These are phyloP conservation scores for Rhodotorula sp. DNA, from an alignment of 1,284 basidiomycete species.

Conservation along the genomic window DNA sequence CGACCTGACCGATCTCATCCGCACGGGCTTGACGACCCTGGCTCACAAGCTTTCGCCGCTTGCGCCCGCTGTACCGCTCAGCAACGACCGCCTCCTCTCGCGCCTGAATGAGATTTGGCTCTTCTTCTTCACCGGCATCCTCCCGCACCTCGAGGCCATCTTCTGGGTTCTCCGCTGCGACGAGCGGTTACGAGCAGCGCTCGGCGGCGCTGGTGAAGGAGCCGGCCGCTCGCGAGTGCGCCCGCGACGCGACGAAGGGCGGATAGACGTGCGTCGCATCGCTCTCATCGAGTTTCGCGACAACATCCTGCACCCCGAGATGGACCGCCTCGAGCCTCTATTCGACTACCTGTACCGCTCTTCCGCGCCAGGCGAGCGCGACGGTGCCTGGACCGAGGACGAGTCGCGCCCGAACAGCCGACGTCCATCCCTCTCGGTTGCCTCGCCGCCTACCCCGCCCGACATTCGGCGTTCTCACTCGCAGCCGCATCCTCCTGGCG, in stretches of 20 bases:
- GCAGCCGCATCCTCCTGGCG: not conserved
- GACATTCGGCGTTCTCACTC: slow-evolving; percentile 12
- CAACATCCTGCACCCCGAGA: slow-evolving; percentile 45
- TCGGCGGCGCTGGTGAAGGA: slow-evolving; percentile 31
- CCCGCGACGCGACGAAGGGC: slow-evolving; percentile 38
- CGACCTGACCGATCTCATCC: slow-evolving; percentile 79
- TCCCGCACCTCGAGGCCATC: slow-evolving; percentile 77
- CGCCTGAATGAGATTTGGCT: slow-evolving; percentile 81
- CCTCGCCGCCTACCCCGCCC: not conserved
- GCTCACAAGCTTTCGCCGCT: slow-evolving; percentile 67
- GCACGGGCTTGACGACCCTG: slow-evolving; percentile 86
- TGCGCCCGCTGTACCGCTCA: not conserved
- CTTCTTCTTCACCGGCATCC: slow-evolving; percentile 90
- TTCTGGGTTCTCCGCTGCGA: slow-evolving; percentile 55
- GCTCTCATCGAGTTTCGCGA: slow-evolving; percentile 80
- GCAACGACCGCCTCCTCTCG: slow-evolving; percentile 18
- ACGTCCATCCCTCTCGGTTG: slow-evolving; percentile 6
- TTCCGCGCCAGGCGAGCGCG: not conserved
- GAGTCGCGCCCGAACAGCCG: not conserved
- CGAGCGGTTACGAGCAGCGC: slow-evolving; percentile 38
- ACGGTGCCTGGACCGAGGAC: not conserved
- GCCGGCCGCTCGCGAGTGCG: not conserved
- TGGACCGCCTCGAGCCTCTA: slow-evolving; percentile 12
- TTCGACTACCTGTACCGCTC: slow-evolving; percentile 18
- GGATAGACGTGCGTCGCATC: slow-evolving; percentile 76